phyloP scores from a whole-genome alignment of 148 eudicot genomes.

The Persicaria maculosa region DNA sequence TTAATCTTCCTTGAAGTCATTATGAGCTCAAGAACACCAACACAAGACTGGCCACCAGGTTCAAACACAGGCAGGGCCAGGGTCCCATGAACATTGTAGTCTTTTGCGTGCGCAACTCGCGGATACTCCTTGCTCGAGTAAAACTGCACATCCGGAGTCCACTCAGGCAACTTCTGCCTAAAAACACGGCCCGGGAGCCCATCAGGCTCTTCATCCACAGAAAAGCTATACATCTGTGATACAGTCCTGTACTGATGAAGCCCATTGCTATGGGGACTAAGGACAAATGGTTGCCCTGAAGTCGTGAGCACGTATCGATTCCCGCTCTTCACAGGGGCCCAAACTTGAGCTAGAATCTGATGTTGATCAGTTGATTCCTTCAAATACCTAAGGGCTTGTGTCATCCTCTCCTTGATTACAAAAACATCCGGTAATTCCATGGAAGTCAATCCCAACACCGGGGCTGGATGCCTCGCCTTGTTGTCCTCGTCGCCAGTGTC shows the following conservation, averaged over 20 bases:
- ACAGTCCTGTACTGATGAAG: conserved; percentile 76
- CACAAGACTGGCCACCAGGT: conserved; percentile 62
- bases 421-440: conserved; percentile 39
- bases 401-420: conserved; percentile 74
- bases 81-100: conserved; percentile 72
- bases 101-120: conserved; percentile 59
- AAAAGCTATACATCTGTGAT: conserved; percentile 67
- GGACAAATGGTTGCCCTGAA: conserved; percentile 92
- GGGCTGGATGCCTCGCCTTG: conserved; percentile 36
- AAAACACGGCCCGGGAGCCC: conserved; percentile 97
- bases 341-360: conserved; percentile 82
- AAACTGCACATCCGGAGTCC: conserved; percentile 95
- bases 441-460: conserved; percentile 32
- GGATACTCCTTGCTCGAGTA: conserved; percentile 76
- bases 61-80: conserved; percentile 93
- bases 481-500: conserved; percentile 24
- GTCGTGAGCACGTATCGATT: conserved; percentile 72
- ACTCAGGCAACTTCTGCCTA: conserved; percentile 76
- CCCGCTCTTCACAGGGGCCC: conserved; percentile 83
- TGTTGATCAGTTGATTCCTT: conserved; percentile 72
- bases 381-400: conserved; percentile 68
- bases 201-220: conserved; percentile 54
- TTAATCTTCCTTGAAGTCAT: conserved; percentile 80
- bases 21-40: conserved; percentile 90
- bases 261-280: conserved; percentile 63